phyloP scores from a whole-genome alignment of 2,329 filamentous ascomycete genomes.

The Pseudocercospora fuligena region DNA sequence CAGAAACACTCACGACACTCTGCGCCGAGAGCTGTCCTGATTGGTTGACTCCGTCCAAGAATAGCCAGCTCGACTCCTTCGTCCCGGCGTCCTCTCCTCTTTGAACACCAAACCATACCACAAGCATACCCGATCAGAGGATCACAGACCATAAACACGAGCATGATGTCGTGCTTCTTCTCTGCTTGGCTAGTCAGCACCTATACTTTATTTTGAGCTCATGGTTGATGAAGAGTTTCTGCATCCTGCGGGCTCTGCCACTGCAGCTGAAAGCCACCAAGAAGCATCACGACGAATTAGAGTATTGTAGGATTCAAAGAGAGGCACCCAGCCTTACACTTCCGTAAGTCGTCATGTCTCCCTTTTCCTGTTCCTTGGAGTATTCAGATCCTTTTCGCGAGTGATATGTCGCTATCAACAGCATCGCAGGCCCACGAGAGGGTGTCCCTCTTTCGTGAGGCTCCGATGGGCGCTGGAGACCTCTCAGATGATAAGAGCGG shows the following conservation, averaged over 20 bases:
- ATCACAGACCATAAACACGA: not conserved
- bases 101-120: not conserved
- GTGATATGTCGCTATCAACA: not conserved
- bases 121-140: not conserved
- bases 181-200: not conserved
- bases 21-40: not conserved
- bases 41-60: not conserved
- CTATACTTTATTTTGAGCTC: not conserved
- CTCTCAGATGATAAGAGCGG: not conserved
- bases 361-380: not conserved
- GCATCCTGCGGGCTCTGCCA: not conserved
- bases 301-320: not conserved
- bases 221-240: not conserved
- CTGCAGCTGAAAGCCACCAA: not conserved
- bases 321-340: not conserved
- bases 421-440: not conserved
- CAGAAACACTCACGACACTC: too few relatives aligned
- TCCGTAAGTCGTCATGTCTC: not conserved
- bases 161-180: not conserved
- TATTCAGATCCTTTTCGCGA: not conserved
- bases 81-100: not conserved
- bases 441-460: not conserved
- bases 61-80: not conserved
- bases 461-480: not conserved
- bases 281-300: not conserved